phyloP scores from a whole-genome alignment of 2,329 filamentous ascomycete genomes.

The Beauveria varroae region DNA sequence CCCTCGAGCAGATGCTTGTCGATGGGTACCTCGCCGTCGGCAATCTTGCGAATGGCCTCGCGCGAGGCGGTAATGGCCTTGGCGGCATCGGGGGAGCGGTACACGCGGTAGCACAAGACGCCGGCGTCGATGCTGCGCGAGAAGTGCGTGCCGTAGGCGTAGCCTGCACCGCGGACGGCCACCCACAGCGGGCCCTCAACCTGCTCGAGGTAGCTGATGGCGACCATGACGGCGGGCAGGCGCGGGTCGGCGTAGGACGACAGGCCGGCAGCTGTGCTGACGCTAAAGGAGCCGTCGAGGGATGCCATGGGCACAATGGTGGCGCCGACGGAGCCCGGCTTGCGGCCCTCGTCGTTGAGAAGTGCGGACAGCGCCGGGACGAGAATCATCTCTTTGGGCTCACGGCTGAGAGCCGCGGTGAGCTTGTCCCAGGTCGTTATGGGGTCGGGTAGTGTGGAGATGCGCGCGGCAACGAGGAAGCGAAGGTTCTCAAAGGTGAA shows the following conservation, averaged over 20 bases:
- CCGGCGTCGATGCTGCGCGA: constrained; percentile 71
- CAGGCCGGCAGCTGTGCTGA: constrained; percentile 67
- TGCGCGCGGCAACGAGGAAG: constrained; percentile 73
- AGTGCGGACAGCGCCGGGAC: constrained; percentile 63
- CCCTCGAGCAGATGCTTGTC: constrained; percentile 81
- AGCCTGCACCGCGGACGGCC: constrained; percentile 82
- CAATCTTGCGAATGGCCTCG: constrained; percentile 66
- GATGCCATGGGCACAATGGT: constrained; percentile 85
- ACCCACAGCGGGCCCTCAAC: constrained; percentile 94
- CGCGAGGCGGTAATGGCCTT: constrained; percentile 77
- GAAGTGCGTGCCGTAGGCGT: constrained; percentile 85
- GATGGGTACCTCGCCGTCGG: constrained; percentile 62
- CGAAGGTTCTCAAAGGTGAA: constrained; percentile 83
- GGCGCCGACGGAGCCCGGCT: constrained; percentile 64
- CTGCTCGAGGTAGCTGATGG: constrained; percentile 82
- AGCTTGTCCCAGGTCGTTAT: constrained; percentile 67
- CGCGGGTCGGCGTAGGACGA: constrained; percentile 67
- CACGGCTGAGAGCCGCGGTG: constrained; percentile 31
- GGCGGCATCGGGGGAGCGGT: constrained; percentile 80
- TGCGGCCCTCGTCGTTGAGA: constrained; percentile 67
- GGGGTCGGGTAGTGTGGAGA: constrained; percentile 65
- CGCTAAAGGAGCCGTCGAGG: constrained; percentile 84
- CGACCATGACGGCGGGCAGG: constrained; percentile 79
- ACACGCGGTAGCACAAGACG: constrained; percentile 75
- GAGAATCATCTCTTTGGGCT: constrained; percentile 48